These are phyloP conservation scores for Platanus orientalis DNA, from an alignment of 164 flowering plant species.

Conservation along the genomic window DNA sequence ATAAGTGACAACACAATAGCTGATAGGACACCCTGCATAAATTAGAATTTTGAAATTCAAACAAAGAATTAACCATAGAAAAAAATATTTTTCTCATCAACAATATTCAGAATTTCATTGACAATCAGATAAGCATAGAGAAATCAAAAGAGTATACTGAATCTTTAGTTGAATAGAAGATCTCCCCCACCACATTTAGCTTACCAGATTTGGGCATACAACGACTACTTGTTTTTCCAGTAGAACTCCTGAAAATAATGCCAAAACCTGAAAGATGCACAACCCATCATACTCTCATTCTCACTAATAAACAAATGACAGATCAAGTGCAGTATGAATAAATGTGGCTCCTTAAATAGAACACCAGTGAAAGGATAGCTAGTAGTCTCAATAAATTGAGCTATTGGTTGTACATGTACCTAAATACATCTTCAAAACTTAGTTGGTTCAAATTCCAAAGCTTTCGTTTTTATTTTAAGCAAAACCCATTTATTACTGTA, in stretches of 20 bases:
- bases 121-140: not conserved
- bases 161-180: not conserved
- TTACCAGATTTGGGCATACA: slow-evolving; percentile 79
- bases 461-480: too few relatives aligned
- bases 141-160: not conserved
- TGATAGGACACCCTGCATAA: slow-evolving; percentile 80
- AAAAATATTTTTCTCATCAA: not conserved
- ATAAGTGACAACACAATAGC: slow-evolving; percentile 72
- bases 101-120: not conserved
- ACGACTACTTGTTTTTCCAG: slow-evolving; percentile 89
- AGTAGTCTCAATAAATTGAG: too few relatives aligned
- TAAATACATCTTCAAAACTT: too few relatives aligned
- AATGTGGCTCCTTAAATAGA: not conserved
- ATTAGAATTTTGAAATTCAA: slow-evolving; percentile 2
- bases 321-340: not conserved
- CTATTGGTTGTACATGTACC: too few relatives aligned
- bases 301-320: not conserved
- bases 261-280: slow-evolving; percentile 54
- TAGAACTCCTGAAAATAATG: slow-evolving; percentile 66
- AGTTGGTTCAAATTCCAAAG: too few relatives aligned
- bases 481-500: too few relatives aligned
- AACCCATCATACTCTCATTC: slow-evolving; percentile 2
- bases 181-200: slow-evolving; percentile 7
- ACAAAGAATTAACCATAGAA: not conserved
- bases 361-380: too few relatives aligned